phyloP scores from a whole-genome alignment of 768 basidiomycete species.

The Pulveroboletus frians region DNA sequence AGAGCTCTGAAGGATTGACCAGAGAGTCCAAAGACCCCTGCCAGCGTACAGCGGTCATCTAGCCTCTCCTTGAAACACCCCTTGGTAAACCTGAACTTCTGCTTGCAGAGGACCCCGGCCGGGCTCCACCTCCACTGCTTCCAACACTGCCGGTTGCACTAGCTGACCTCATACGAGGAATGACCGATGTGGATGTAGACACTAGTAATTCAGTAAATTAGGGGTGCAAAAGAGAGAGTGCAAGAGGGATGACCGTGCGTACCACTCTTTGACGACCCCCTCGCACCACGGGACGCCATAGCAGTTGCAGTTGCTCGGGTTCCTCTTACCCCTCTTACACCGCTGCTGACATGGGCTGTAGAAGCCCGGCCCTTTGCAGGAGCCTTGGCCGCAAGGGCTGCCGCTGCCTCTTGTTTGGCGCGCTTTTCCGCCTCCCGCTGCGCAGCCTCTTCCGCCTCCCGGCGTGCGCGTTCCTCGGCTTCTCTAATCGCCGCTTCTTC shows the following conservation, averaged over 20 bases:
- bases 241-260: constrained; percentile 4
- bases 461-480: constrained; percentile 33
- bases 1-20: neutral
- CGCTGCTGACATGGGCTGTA: constrained; percentile 43
- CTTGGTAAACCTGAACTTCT: constrained; percentile 25
- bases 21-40: neutral
- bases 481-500: constrained; percentile 36
- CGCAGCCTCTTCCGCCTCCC: constrained; percentile 29
- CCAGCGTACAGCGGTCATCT: neutral
- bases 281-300: constrained; percentile 40
- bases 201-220: constrained; percentile 11
- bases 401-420: constrained; percentile 43
- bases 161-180: constrained; percentile 22
- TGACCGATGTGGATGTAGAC: constrained; percentile 9
- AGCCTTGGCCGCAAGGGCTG: constrained; percentile 30
- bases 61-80: constrained; percentile 25
- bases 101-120: constrained; percentile 21
- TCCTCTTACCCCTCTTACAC: constrained; percentile 66
- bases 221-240: neutral
- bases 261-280: constrained; percentile 39
- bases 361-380: constrained; percentile 39
- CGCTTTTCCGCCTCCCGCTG: constrained; percentile 46
- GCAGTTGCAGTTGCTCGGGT: constrained; percentile 57
- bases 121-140: constrained; percentile 13
- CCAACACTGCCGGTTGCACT: constrained; percentile 26